Base-by-base conservation (phyloP, 345 rosid species). In the Euphorbia pulcherrima region DNA sequence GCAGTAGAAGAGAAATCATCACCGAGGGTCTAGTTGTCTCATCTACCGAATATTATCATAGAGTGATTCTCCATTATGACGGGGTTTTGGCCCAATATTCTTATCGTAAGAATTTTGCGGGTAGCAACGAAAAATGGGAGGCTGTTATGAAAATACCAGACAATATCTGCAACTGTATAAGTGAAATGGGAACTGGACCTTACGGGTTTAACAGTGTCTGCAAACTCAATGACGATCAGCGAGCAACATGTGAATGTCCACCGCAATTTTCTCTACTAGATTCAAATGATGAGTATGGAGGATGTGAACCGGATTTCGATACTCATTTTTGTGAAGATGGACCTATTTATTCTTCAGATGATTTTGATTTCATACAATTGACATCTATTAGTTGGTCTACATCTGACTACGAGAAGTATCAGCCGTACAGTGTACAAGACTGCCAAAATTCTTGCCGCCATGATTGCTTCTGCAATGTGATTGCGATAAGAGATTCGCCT, bases 391-490 rank as follows among this genome's bases (percentile, higher is more conserved):
- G 75, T 60, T 78, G 82, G 78, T 83, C 83, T 23, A 17, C 3
- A 17, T 62, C 78, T 50, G 83, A 80, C 52, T 83, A 74, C 27
- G 80, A 51, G 12, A 20, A 4, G 24, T 58, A 65, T 4, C 1
- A 9, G 16, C 59, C 74, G 51, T 69, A 6, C 24, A 69, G 21
- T n/a, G 33, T 33, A 39, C 81, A 74, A 14, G 60, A 83, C 1
- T 80, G 84, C 71, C 37, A n/a, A 21, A 35, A 62, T 17, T 27
- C 83, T 59, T 83, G 85, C 68, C 5, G 71, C 59, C 44, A 69
- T 5, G 87, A 84, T 44, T 84, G 87, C 68, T 54, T 79, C 27
- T 84, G 87, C 28, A 72, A 59, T 39, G 83, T 65, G 2, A 74
- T 75, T 7, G 21, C 72, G 8, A 62, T 64, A 6, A 46, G 66